Conservation (phyloP, 306 rosid genomes). For the Acacia confusa region DNA sequence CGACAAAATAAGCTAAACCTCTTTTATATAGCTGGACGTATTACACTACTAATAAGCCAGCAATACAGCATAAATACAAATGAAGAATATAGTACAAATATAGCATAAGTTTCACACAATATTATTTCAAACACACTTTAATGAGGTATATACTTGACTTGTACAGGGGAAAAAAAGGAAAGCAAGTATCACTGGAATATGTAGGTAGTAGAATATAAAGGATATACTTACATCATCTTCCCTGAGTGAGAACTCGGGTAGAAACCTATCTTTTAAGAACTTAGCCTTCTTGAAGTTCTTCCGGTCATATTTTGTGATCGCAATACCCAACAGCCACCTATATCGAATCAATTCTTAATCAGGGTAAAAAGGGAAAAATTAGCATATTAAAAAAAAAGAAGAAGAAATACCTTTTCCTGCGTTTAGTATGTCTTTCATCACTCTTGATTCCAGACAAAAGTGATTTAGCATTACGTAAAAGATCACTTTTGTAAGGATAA, state of each 20-base stretch:
- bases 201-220: background rate
- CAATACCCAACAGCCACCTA: constrained; percentile 75
- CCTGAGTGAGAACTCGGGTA: constrained; percentile 64
- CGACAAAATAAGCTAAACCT: background rate
- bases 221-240: constrained; percentile 70
- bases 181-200: background rate
- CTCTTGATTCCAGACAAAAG: constrained; percentile 39
- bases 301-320: constrained; percentile 31
- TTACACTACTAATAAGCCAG: background rate
- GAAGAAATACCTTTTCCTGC: constrained; percentile 51
- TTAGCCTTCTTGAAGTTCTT: constrained; percentile 38
- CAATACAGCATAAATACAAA: background rate
- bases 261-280: constrained; percentile 38
- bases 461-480: constrained; percentile 35
- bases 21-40: background rate
- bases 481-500: no score
- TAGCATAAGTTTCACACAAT: background rate
- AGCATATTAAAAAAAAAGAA: background rate
- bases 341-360: background rate
- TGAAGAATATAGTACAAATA: background rate
- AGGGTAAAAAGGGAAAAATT: background rate
- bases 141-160: background rate
- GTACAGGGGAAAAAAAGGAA: background rate
- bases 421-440: constrained; percentile 46
- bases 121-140: background rate